phyloP scores from a whole-genome alignment of 208 protist species.

The Trypanosoma melophagium region DNA sequence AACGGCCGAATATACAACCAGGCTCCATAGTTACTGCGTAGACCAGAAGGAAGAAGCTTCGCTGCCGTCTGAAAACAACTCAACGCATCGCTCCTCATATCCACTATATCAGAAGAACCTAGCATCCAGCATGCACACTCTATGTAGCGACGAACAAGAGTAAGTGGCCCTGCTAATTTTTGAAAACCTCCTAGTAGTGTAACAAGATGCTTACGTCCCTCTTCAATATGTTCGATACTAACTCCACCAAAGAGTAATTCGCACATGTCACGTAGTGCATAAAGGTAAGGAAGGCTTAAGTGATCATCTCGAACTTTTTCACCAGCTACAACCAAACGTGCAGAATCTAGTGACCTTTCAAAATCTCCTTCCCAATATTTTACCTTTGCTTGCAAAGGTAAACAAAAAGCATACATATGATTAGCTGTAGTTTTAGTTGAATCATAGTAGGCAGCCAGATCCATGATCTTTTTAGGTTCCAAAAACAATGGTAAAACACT shows the following conservation, averaged over 20 bases:
- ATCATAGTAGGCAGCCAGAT: conserved; percentile 26
- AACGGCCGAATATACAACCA: conserved; percentile 68
- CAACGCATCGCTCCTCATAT: conserved; percentile 38
- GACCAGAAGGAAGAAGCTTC: conserved; percentile 34
- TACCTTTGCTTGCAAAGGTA: conserved; percentile 29
- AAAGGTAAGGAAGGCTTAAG: conserved; percentile 24
- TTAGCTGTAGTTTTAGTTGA: conserved; percentile 10
- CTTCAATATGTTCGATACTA: conserved; percentile 21
- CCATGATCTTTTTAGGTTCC: conserved; percentile 28
- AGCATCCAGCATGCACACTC: conserved; percentile 42
- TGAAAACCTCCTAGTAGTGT: conserved; percentile 26
- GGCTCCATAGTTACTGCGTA: conserved; percentile 41
- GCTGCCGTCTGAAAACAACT: conserved; percentile 51
- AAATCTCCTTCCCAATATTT: conserved; percentile 31
- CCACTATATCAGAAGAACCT: conserved; percentile 27
- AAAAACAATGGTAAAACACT: conserved; percentile 30
- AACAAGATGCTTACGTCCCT: conserved; percentile 22
- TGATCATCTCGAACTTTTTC: conserved; percentile 20
- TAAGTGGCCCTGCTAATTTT: conserved; percentile 17
- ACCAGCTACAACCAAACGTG: conserved; percentile 12
- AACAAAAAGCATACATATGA: conserved; percentile 26
- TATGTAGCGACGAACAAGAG: conserved; percentile 23
- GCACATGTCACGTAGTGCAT: conserved; percentile 33
- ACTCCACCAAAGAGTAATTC: conserved; percentile 30
- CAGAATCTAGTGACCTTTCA: conserved; percentile 23